Evolutionary conservation across 1,284 basidiomycete species (phyloP), one percentile per base, ranked within the genome.

Genomic region (Cronartium quercuum): DNA sequence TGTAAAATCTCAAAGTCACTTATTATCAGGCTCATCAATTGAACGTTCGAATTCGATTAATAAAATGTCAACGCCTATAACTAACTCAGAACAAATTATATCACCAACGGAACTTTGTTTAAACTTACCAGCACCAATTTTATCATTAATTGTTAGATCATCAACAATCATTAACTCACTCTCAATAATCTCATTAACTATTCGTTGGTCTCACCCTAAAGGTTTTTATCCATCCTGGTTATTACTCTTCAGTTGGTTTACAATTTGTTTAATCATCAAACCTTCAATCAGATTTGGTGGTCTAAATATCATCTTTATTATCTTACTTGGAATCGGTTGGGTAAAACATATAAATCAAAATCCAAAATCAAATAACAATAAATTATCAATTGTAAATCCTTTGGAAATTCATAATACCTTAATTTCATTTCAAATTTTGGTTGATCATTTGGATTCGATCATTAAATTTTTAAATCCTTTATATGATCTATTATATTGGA

Each of bases 161-260:
- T 13, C 12, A 18, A 7, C 42, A 21, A 60, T 61, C 12, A 55
- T 71, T 47, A 29, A 57, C 1, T 37, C 62, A 12, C 13, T 57
- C 34, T 41, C 61, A 6, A 35, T 24, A 41, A 34, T 71, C 44
- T 57, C 44, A 12, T 44, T 37, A 6, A 57, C 29, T 35, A 9
- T 71, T 21, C 4, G 7, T 34, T 74, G 70, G 70, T 42, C 64
- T 24, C 70, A 74, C 37, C 70, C 70, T 1, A 12, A 1, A 6
- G 62, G 63, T 18, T 64, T 51, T 21, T 60, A 62, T 61, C 38
- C 70, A 21, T 74, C 70, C 4, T 74, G 62, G 63, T 24, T 60
- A 37, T n/a, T 74, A 9, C 70, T 74, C 51, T 60, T 74, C 51
- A 7, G 13, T 18, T 66, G 18, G 13, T 51, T 35, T 29, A n/a